phyloP scores from a whole-genome alignment of 2,329 filamentous ascomycete genomes.

The Coniella lustricola region DNA sequence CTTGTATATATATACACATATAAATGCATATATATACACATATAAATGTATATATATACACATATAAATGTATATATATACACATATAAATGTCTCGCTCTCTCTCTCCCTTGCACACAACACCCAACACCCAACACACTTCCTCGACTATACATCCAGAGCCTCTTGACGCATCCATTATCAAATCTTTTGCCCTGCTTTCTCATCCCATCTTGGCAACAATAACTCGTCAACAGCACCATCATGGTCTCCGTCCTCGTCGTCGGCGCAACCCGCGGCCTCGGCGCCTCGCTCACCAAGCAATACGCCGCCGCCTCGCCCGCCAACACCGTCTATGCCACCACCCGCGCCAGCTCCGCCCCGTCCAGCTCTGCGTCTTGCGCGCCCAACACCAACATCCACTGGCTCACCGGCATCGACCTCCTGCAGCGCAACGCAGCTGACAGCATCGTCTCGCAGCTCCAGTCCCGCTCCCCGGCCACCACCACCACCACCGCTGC shows the following conservation, averaged over 20 bases:
- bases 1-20: not conserved
- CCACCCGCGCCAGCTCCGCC: slow-evolving; percentile 19
- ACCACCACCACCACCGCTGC: slow-evolving; percentile 22
- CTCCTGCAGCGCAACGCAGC: slow-evolving; percentile 42
- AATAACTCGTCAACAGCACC: too few relatives aligned
- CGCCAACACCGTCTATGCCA: slow-evolving; percentile 49
- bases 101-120: too few relatives aligned
- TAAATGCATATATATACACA: too few relatives aligned
- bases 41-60: too few relatives aligned
- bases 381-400: slow-evolving; percentile 32
- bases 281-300: slow-evolving; percentile 55
- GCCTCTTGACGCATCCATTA: too few relatives aligned
- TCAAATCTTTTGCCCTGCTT: too few relatives aligned
- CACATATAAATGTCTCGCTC: too few relatives aligned
- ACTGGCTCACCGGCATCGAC: slow-evolving; percentile 55
- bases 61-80: too few relatives aligned
- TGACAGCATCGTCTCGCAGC: slow-evolving; percentile 37
- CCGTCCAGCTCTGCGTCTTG: slow-evolving; percentile 33
- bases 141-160: too few relatives aligned
- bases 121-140: too few relatives aligned
- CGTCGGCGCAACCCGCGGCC: slow-evolving; percentile 61
- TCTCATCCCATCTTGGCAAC: too few relatives aligned
- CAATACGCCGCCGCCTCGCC: slow-evolving; percentile 43
- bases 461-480: too few relatives aligned
- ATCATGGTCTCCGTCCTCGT: slow-evolving; percentile 49